These are phyloP conservation scores for Ophiostoma piceae DNA, from an alignment of 2,329 filamentous ascomycete species.

Conservation along the genomic window DNA sequence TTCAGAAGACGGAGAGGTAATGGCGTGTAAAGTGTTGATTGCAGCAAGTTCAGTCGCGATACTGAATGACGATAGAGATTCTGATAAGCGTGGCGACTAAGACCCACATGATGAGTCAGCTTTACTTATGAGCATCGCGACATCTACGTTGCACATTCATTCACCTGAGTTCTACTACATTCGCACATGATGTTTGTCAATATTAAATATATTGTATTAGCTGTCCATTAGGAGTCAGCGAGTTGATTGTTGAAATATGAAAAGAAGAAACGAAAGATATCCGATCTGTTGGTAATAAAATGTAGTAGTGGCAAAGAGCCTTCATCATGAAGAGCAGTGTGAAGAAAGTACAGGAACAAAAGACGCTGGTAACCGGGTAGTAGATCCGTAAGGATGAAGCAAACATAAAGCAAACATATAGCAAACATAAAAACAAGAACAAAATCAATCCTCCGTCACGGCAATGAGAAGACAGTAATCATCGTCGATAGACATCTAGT, in stretches of 20 bases:
- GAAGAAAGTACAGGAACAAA: neutral
- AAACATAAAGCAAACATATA: neutral
- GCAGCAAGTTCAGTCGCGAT: neutral
- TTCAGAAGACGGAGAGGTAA: neutral
- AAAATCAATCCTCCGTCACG: neutral
- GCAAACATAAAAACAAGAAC: neutral
- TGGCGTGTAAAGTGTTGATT: neutral
- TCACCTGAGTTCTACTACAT: no score
- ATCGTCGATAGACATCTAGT: conserved; percentile 33
- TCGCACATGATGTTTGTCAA: neutral
- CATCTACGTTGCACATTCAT: no score
- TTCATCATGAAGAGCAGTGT: neutral
- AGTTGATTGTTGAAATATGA: conserved; percentile 2
- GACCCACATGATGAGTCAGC: neutral
- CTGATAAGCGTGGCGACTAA: neutral
- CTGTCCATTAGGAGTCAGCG: neutral
- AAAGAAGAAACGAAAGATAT: neutral
- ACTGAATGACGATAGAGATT: neutral
- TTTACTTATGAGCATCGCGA: no score
- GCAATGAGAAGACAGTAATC: conserved; percentile 17
- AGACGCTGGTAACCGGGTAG: neutral
- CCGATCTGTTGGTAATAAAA: neutral
- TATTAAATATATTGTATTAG: neutral
- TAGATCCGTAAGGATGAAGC: neutral
- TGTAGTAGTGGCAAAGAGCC: neutral